Evolutionary conservation across 169 alveolate genomes (phyloP), one percentile per base, ranked within the genome.

Genomic region (Cryptosporidium canis): DNA sequence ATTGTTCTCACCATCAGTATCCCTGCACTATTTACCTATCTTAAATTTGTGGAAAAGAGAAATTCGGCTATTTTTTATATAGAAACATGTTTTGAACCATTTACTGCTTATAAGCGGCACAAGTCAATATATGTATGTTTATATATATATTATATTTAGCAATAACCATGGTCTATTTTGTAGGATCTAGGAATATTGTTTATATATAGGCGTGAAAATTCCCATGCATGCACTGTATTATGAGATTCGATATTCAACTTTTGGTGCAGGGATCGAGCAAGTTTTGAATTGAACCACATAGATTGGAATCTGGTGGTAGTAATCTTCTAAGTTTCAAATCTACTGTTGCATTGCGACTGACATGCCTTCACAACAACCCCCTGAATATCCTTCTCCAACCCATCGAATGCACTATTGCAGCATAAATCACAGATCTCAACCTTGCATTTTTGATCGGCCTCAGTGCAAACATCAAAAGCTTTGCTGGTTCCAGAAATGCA

Each of bases 401-500:
- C 61, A 29, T 56, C 72, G 63, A 61, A 58, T 77, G 56, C 27
- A 27, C 71, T 63, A 16, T 58, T 61, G 14, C 87, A 77, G 21
- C 87, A 77, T 16, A 77, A 44, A 58, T 77, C 87, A 61, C 87
- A 77, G 44, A 77, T 64, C 41, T 58, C 72, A 41, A 43, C 61
- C 27, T 55, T 61, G 64, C 87, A 77, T 18, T 18, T 58, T 27
- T 56, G 61, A 24, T 77, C 87, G n/a, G 61, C n/a, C 27, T 77
- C 87, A 12, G 87, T 29, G 18, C 87, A 77, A 11, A 77, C 55
- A 11, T 77, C 87, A 77, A 77, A 77, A 12, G 77, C 72, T 61
- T 77, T 77, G 18, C 63, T 37, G 29, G 87, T 77, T 58, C 87
- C 72, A 18, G 87, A 77, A 31, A 77, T 55, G 24, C 87, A 77